These are phyloP conservation scores for Lentinula detonsa DNA, from an alignment of 768 basidiomycete genomes.

Conservation along the genomic window DNA sequence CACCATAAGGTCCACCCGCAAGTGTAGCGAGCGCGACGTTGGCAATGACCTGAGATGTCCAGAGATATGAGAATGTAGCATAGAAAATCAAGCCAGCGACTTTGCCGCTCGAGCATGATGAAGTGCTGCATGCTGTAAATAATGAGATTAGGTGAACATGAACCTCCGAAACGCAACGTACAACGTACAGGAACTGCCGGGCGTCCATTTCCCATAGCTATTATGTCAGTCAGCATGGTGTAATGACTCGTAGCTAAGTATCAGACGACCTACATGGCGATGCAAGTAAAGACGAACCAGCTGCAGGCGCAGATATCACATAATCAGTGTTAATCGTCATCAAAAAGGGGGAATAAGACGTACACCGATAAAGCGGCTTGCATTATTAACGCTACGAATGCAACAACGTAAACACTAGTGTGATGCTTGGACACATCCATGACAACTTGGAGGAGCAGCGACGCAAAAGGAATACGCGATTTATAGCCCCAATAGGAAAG, in stretches of 20 bases:
- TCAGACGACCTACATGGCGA: conserved; percentile 50
- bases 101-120: conserved; percentile 63
- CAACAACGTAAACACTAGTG: conserved; percentile 73
- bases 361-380: conserved; percentile 69
- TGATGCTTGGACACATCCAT: conserved; percentile 86
- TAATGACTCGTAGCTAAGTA: background rate
- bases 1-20: conserved; percentile 51
- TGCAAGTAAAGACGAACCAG: conserved; percentile 73
- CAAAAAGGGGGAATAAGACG: conserved; percentile 17
- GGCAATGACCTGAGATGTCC: conserved; percentile 78
- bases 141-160: background rate
- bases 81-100: conserved; percentile 78
- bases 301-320: conserved; percentile 23
- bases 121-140: conserved; percentile 40
- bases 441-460: conserved; percentile 72
- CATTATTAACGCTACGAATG: conserved; percentile 60
- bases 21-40: conserved; percentile 77
- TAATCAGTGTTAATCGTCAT: background rate
- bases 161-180: conserved; percentile 11
- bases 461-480: conserved; percentile 72
- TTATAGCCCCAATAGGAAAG: conserved; percentile 69
- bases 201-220: conserved; percentile 67
- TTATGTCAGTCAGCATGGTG: background rate
- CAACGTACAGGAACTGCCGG: conserved; percentile 59
- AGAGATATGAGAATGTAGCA: conserved; percentile 77